These are phyloP conservation scores for Begonia fuchsioides DNA, from an alignment of 306 rosid genomes.

Conservation along the genomic window DNA sequence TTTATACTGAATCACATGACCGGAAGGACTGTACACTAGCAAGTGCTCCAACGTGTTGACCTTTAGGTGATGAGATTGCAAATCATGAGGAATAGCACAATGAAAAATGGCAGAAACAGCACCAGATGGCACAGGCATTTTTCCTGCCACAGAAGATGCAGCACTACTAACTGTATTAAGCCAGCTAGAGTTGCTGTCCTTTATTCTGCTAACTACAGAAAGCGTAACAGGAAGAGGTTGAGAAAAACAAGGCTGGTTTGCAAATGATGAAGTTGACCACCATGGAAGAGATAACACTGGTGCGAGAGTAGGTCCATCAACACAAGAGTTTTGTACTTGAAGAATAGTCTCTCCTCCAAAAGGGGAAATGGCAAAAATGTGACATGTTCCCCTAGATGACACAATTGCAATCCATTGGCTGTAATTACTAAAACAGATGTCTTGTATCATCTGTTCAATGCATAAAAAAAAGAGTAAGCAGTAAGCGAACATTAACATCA, in stretches of 20 bases:
- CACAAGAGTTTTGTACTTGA: conserved; percentile 36
- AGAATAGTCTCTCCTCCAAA: conserved; percentile 87
- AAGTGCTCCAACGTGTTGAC: conserved; percentile 58
- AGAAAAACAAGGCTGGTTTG: conserved; percentile 47
- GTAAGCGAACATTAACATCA: not conserved
- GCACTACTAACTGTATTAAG: conserved; percentile 52
- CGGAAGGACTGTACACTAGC: conserved; percentile 75
- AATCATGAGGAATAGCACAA: conserved; percentile 43
- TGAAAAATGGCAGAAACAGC: conserved; percentile 82
- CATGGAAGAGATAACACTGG: conserved; percentile 70
- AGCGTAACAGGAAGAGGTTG: conserved; percentile 64
- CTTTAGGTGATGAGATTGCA: conserved; percentile 30
- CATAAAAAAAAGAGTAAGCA: conserved; percentile 1
- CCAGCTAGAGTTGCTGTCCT: conserved; percentile 89
- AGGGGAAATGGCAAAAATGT: conserved; percentile 66
- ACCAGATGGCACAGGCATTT: conserved; percentile 85
- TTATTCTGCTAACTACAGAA: conserved; percentile 82
- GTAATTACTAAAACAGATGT: conserved; percentile 76
- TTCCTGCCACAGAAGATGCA: conserved; percentile 49
- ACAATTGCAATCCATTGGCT: conserved; percentile 91
- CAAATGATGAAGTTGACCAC: conserved; percentile 59
- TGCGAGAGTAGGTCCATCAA: conserved; percentile 48
- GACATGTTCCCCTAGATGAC: conserved; percentile 88
- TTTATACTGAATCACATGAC: conserved; percentile 84
- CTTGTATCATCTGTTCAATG: conserved; percentile 69